Percentiles rank a stretch among this genome's conserved stretches.
phyloP scores from a whole-genome alignment of 2,329 filamentous ascomycete species.

The Cercospora zeae-maydis region DNA sequence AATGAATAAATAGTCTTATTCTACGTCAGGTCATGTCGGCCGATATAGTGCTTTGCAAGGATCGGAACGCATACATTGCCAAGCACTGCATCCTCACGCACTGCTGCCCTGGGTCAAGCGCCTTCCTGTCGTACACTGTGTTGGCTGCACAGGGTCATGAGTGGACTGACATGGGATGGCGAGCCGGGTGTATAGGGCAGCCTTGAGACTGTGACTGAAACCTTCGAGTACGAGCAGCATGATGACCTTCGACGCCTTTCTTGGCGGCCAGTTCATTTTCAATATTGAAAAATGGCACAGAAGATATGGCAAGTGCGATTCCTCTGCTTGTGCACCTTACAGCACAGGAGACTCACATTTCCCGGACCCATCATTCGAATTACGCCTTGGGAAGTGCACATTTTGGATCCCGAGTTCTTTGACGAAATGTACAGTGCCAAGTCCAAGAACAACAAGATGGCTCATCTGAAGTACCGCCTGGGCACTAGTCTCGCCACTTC shows the following conservation, averaged over 20 bases:
- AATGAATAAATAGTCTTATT: too few species aligned
- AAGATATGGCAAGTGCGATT: not conserved
- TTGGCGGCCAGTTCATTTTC: constrained; percentile 16
- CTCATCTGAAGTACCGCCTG: not conserved
- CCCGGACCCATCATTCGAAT: constrained; percentile 38
- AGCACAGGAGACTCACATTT: not conserved
- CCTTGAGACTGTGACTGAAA: not conserved
- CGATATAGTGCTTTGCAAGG: not conserved
- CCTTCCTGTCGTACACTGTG: not conserved
- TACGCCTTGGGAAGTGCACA: constrained; percentile 39
- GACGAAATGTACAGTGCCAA: constrained; percentile 33
- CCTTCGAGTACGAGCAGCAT: not conserved
- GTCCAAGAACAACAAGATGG: not conserved
- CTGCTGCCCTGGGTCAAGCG: not conserved
- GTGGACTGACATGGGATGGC: not conserved
- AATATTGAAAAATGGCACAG: constrained; percentile 7
- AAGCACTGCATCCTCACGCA: not conserved
- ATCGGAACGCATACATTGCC: not conserved
- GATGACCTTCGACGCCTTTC: not conserved
- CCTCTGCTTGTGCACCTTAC: not conserved
- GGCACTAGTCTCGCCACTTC: not conserved
- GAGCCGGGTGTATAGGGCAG: not conserved
- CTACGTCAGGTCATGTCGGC: not conserved
- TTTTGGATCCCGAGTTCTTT: constrained; percentile 37
- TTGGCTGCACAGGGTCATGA: not conserved